These are phyloP conservation scores for Candolleomyces eurysporus DNA, from an alignment of 768 basidiomycete genomes.

Conservation along the genomic window DNA sequence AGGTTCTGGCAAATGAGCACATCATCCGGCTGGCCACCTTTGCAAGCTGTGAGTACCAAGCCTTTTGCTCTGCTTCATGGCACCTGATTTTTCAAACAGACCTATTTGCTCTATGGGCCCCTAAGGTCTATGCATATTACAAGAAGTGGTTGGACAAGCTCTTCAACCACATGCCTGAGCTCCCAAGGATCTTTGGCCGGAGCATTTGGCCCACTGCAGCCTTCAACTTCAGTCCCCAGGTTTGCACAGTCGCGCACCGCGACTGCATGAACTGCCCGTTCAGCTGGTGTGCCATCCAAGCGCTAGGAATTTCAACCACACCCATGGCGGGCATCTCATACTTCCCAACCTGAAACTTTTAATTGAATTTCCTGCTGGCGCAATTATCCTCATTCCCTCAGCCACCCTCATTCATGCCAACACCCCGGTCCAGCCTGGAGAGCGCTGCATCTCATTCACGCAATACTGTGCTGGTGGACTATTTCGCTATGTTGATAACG, in stretches of 20 bases:
- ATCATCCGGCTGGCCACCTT: too few relatives aligned
- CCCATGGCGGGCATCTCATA: neutral
- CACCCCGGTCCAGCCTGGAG: neutral
- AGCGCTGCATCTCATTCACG: neutral
- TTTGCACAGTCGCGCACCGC: neutral
- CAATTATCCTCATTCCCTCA: neutral
- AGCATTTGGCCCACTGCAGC: neutral
- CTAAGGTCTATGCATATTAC: neutral
- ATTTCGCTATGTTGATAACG: conserved; percentile 2
- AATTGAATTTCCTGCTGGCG: neutral
- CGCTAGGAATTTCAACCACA: neutral
- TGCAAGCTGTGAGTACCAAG: too few relatives aligned
- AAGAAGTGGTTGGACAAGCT: neutral
- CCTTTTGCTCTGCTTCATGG: too few relatives aligned
- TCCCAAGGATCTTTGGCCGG: neutral
- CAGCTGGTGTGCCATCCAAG: neutral
- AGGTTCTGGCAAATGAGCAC: too few relatives aligned
- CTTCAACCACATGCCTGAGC: neutral
- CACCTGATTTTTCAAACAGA: too few relatives aligned
- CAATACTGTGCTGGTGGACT: neutral
- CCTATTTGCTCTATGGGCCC: neutral
- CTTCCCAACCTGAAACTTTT: neutral
- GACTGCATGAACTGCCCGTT: neutral
- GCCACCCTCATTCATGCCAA: neutral
- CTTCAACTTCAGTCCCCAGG: conserved; percentile 5